phyloP scores from a whole-genome alignment of 1,284 basidiomycete species.

The Stygiomarasmius scandens region DNA sequence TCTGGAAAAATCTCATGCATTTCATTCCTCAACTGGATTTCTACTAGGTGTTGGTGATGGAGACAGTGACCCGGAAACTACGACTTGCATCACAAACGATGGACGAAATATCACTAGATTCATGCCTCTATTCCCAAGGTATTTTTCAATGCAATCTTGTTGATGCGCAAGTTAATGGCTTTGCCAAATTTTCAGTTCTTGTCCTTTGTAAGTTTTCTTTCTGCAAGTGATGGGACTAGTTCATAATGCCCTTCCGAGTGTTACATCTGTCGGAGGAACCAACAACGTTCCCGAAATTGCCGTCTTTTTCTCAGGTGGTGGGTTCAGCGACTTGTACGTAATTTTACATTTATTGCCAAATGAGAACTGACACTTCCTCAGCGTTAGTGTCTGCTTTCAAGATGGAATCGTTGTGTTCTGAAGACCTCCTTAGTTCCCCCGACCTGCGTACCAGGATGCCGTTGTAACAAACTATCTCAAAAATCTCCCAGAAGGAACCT shows the following conservation, averaged over 20 bases:
- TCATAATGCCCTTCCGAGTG: slow-evolving; percentile 17
- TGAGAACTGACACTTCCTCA: neutral
- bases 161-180: neutral
- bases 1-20: too few relatives aligned
- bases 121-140: slow-evolving; percentile 36
- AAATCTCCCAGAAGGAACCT: slow-evolving; percentile 47
- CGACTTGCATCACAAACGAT: slow-evolving; percentile 29
- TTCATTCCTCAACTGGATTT: too few relatives aligned
- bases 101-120: slow-evolving; percentile 31
- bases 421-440: slow-evolving; percentile 42
- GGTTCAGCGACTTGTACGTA: slow-evolving; percentile 52
- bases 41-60: slow-evolving; percentile 18
- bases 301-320: slow-evolving; percentile 64
- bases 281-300: slow-evolving; percentile 57
- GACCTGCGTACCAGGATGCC: slow-evolving; percentile 52
- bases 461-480: slow-evolving; percentile 46
- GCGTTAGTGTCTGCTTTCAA: neutral
- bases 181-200: slow-evolving; percentile 22
- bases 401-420: neutral
- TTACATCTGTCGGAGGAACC: slow-evolving; percentile 67
- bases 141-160: slow-evolving; percentile 42
- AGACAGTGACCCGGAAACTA: slow-evolving; percentile 8
- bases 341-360: neutral
- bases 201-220: slow-evolving; percentile 32
- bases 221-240: neutral